A percentile compares a stretch with the other conserved stretches of the same genome.
Conservation (phyloP, 352 stramenopile species). For the Globisporangium rhizosaccharum region DNA sequence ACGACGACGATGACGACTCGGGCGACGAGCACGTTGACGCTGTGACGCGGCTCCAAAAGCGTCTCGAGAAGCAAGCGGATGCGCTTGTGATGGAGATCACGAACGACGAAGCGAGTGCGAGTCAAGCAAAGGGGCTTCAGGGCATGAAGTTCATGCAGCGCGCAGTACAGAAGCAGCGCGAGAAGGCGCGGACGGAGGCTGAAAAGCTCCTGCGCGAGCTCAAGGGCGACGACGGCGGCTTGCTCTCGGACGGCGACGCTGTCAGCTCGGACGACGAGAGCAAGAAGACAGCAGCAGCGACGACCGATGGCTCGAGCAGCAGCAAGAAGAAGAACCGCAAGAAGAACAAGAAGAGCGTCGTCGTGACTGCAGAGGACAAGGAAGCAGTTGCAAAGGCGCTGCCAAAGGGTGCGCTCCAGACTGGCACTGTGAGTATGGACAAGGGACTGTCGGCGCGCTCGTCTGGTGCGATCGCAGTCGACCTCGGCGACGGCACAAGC, state of each 20-base stretch:
- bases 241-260: conserved; percentile 59
- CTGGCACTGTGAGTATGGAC: conserved; percentile 66
- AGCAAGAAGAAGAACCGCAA: conserved; percentile 23
- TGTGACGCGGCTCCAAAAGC: conserved; percentile 51
- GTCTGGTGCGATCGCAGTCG: conserved; percentile 55
- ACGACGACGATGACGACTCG: conserved; percentile 40
- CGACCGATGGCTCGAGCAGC: conserved; percentile 13
- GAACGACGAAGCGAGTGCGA: conserved; percentile 37
- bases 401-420: conserved; percentile 49
- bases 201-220: conserved; percentile 93
- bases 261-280: conserved; percentile 40
- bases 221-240: conserved; percentile 56
- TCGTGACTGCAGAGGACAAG: conserved; percentile 47
- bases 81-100: conserved; percentile 77
- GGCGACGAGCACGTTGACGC: conserved; percentile 38
- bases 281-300: conserved; percentile 14
- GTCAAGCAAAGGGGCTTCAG: conserved; percentile 82
- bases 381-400: conserved; percentile 46
- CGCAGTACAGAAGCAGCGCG: conserved; percentile 93
- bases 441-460: conserved; percentile 59
- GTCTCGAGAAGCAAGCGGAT: conserved; percentile 62
- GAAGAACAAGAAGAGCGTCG: conserved; percentile 36
- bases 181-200: conserved; percentile 89
- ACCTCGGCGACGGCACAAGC: conserved; percentile 47
- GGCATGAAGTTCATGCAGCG: conserved; percentile 98